These are phyloP conservation scores for Skeletonema grethae DNA, from an alignment of 108 stramenopile species.

Conservation along the genomic window DNA sequence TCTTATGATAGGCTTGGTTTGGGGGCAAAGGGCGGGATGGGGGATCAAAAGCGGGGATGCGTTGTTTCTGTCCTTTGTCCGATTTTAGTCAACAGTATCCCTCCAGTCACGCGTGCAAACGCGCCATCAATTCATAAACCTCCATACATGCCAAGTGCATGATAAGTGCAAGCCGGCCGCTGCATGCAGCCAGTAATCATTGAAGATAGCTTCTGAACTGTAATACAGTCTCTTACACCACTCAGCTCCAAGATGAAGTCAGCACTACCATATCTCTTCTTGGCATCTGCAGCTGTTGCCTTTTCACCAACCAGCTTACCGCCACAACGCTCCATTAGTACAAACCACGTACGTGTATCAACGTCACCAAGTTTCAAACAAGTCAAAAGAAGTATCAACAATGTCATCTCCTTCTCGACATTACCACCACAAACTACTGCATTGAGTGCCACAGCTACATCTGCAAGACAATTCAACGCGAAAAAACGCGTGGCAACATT, in stretches of 20 bases:
- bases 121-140: not conserved
- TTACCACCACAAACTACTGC: not conserved
- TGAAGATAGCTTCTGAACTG: not conserved
- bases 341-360: not conserved
- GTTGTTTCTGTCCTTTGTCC: too few species aligned
- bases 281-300: slow-evolving; percentile 18
- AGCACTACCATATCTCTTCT: slow-evolving; percentile 13
- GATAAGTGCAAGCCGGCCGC: not conserved
- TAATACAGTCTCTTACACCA: not conserved
- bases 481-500: slow-evolving; percentile 51
- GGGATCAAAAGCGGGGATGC: too few species aligned
- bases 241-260: not conserved
- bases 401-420: not conserved
- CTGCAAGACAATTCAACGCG: slow-evolving; percentile 18
- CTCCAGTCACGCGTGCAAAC: not conserved
- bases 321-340: slow-evolving; percentile 11
- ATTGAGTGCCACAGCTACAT: not conserved
- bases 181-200: not conserved
- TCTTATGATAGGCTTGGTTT: too few species aligned
- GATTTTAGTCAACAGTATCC: too few species aligned
- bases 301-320: slow-evolving; percentile 19
- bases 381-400: not conserved
- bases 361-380: not conserved
- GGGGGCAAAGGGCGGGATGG: too few species aligned
- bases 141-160: too few species aligned